Base-by-base conservation (phyloP, 2,329 filamentous ascomycete species). In the Kalmusia sp. region DNA sequence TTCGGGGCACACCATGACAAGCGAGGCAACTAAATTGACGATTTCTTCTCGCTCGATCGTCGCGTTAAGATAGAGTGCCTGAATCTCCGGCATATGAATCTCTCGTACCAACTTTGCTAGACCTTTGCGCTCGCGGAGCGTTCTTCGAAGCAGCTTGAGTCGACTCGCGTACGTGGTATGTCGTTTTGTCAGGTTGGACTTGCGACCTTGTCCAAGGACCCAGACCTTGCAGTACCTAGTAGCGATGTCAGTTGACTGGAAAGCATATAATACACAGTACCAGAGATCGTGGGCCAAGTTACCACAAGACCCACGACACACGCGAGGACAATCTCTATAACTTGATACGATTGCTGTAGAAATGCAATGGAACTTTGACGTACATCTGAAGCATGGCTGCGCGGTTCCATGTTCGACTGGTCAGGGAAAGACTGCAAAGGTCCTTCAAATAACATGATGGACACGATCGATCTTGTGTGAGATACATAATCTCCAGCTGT, bases 1-100 rank as follows among this genome's bases (percentile, higher is more conserved):
- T 54, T 82, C 83, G 6, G 84, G 82, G 60, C 83, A 86, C 2
- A 79, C 78, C 79, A 84, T 84, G 27, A 87, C 80, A 31, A 87
- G 73, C 1, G 83, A 84, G 5, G 82, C 81, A 15, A 85, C 68
- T 15, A 81, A 54, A 52, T 84, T 79, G 37, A 80, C 72, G 47
- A 83, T 80, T 43, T 81, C 79, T 61, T 81, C 75, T 63, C 75
- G 76, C 52, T 77, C 76, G 24, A 76, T 77, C 43, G 67, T 64
- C 12, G 67, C 67, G 38, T 69, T 61, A n/a, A 72, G 61, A 35
- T 76, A 72, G 2, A 73, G 51, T 3, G 65, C 58, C 34, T 83
- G 76, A 45, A 82, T 71, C 38, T 82, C 79, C 2, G 81, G 76
- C 9, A 86, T 76, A 31, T 82, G 78, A 27, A 87, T 64, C 55